A percentile compares a stretch with the other conserved stretches of the same genome.
Evolutionary conservation across 306 rosid species (phyloP).

Genomic region (Leucaena leucocephala): DNA sequence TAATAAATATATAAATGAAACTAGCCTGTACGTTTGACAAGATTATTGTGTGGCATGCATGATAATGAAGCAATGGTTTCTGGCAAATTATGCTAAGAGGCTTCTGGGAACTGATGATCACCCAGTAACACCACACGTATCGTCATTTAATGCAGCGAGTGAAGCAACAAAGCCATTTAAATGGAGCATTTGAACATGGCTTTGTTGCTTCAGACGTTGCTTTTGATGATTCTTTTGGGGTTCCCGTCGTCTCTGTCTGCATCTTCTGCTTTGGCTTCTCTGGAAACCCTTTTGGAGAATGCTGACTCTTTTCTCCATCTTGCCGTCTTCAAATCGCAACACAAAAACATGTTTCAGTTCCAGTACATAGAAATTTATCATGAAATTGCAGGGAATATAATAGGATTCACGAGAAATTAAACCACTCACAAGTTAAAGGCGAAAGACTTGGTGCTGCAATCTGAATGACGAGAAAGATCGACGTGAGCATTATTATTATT

Average conservation of each 20-base stretch:
- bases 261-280: conserved; percentile 33
- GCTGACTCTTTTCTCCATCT: conserved; percentile 41
- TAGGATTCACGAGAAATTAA: background rate
- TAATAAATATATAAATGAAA: background rate
- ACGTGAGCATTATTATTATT: background rate
- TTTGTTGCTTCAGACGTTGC: conserved; percentile 29
- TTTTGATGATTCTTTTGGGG: conserved; percentile 35
- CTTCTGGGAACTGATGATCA: background rate
- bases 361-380: too few relatives aligned
- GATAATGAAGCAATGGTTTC: background rate
- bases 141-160: conserved; percentile 45
- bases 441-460: conserved; percentile 60
- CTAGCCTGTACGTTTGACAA: background rate
- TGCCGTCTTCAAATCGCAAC: conserved; percentile 46
- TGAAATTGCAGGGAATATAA: background rate
- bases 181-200: conserved; percentile 21
- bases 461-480: conserved; percentile 44
- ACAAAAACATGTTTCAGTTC: conserved; percentile 31
- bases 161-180: conserved; percentile 59
- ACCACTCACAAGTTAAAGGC: conserved; percentile 73
- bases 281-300: conserved; percentile 32
- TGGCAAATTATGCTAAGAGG: conserved; percentile 5
- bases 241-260: background rate
- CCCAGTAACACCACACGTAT: background rate
- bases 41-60: background rate